Percentiles rank a stretch among this genome's conserved stretches.
Conservation (phyloP, 805 yeast species). For the Ogataea parapolymorpha region DNA sequence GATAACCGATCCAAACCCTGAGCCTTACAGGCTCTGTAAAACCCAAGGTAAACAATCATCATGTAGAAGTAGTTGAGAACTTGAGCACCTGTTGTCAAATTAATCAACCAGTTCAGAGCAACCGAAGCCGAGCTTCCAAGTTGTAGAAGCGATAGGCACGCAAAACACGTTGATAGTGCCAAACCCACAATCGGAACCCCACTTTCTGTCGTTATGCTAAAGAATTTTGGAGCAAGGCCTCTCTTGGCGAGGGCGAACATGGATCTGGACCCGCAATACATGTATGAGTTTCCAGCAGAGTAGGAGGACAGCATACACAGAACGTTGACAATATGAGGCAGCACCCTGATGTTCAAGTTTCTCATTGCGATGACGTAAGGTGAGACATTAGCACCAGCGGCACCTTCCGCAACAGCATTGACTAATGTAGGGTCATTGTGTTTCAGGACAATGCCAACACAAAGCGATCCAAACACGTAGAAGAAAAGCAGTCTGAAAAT, state of each 20-base stretch:
- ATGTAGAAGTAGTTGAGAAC: slow-evolving; percentile 28
- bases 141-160: slow-evolving; percentile 33
- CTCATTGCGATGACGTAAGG: slow-evolving; percentile 85
- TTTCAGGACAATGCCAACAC: slow-evolving; percentile 75
- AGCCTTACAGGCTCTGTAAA: slow-evolving; percentile 57
- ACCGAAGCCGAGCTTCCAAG: slow-evolving; percentile 31
- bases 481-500: slow-evolving; percentile 64
- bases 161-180: slow-evolving; percentile 30
- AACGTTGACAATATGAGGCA: slow-evolving; percentile 79
- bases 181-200: slow-evolving; percentile 51
- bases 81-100: slow-evolving; percentile 31
- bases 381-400: slow-evolving; percentile 76
- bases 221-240: slow-evolving; percentile 71
- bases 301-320: slow-evolving; percentile 71
- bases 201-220: slow-evolving; percentile 54
- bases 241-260: slow-evolving; percentile 66
- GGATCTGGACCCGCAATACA: slow-evolving; percentile 66
- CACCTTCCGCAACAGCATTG: slow-evolving; percentile 53
- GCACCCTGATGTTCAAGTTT: slow-evolving; percentile 57
- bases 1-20: slow-evolving; percentile 48
- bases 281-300: slow-evolving; percentile 80
- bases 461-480: slow-evolving; percentile 70
- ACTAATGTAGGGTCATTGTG: slow-evolving; percentile 61
- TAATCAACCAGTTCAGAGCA: slow-evolving; percentile 33
- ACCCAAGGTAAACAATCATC: slow-evolving; percentile 55